Evolutionary conservation across 768 basidiomycete species (phyloP).

Genomic region (Phylloporus arenicola): DNA sequence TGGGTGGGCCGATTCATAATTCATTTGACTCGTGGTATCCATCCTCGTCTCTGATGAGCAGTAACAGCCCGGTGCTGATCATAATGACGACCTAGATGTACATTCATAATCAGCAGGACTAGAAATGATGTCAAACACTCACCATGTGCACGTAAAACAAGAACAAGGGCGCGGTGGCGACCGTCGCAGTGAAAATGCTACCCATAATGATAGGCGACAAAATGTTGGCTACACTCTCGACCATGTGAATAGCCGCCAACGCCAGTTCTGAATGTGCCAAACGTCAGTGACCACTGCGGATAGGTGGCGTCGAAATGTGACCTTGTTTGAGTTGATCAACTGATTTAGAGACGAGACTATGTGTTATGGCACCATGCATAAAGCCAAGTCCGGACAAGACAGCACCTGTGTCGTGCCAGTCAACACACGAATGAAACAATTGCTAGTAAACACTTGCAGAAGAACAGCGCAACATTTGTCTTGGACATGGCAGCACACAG

Average conservation of each 20-base stretch:
- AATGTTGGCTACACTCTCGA: constrained; percentile 13
- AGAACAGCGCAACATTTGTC: constrained; percentile 3
- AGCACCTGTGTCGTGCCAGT: constrained; percentile 11
- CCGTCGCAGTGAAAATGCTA: constrained; percentile 22
- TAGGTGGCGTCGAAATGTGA: not conserved
- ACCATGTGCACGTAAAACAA: constrained; percentile 25
- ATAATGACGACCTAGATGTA: constrained; percentile 13
- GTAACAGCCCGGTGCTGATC: constrained; percentile 11
- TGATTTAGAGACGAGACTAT: constrained; percentile 25
- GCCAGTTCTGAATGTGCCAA: constrained; percentile 18
- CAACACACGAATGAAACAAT: not conserved
- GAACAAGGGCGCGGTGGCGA: constrained; percentile 17
- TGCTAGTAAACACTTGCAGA: constrained; percentile 7
- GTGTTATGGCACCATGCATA: constrained; percentile 15
- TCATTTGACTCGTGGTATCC: constrained; percentile 9
- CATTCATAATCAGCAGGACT: not conserved
- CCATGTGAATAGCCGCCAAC: constrained; percentile 27
- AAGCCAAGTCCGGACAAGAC: constrained; percentile 11
- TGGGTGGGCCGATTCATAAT: not conserved
- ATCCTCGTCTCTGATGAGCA: constrained; percentile 24
- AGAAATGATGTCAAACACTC: not conserved
- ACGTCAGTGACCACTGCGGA: not conserved
- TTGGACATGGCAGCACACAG: constrained; percentile 12
- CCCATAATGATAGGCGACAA: constrained; percentile 31
- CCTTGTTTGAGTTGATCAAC: constrained; percentile 28